Conservation (phyloP, 768 basidiomycete species). For the Kondoa malvinella region DNA sequence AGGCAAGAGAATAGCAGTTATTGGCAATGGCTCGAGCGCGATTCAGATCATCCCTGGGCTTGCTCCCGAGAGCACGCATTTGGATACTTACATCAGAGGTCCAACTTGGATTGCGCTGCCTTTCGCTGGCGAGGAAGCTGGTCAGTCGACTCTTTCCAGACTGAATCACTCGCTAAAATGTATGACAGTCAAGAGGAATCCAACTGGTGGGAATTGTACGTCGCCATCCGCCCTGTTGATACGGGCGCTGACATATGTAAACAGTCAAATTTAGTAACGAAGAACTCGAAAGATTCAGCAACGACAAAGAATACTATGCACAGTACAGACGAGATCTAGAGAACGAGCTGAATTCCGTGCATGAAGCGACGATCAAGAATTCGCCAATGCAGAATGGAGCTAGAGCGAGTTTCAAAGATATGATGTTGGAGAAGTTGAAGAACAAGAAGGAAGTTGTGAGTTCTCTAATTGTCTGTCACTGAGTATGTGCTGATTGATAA, state of each 20-base stretch:
- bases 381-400: background rate
- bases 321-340: background rate
- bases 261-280: background rate
- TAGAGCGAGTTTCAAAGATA: background rate
- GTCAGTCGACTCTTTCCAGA: background rate
- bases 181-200: background rate
- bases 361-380: background rate
- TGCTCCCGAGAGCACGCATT: background rate
- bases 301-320: background rate
- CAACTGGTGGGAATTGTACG: background rate
- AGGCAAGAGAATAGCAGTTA: background rate
- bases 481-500: background rate
- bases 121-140: background rate
- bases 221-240: background rate
- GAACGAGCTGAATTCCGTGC: background rate
- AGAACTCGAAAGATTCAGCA: background rate
- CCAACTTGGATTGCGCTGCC: background rate
- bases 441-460: background rate
- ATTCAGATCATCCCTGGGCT: background rate
- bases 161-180: background rate
- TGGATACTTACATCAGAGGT: slow-evolving; percentile 1
- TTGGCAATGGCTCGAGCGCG: background rate
- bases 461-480: background rate
- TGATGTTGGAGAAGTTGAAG: background rate
- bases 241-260: no score